Base-by-base conservation (phyloP, 306 rosid genomes). In the Lathyrus aphaca region DNA sequence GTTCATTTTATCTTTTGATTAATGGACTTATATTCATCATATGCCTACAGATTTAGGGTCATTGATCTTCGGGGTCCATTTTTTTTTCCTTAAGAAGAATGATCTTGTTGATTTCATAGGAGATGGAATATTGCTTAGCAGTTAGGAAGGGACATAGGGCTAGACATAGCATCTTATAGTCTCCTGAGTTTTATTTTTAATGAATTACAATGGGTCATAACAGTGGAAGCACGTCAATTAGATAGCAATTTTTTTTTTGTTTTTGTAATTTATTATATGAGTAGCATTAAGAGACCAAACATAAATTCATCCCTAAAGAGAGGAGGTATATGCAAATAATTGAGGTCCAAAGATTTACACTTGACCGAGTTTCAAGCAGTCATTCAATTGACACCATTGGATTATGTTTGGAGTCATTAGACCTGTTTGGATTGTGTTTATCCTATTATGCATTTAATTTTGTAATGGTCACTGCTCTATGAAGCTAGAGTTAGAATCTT, bases 361-460 rank as follows among this genome's bases (percentile, higher is more conserved):
- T n/a, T 8, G 25, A 32, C 10, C 12, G 39, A 32, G 76, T 29
- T 10, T 66, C 11, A 11, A 43, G 48, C 27, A 12, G 10, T 32
- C 63, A 64, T 57, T 30, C 23, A 30, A 9, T 17, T 35, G 65
- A 10, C n/a, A 15, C 25, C 10, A 23, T 35, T 30, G 32, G 25
- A 64, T 66, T 17, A 45, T 23, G 9, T 62, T 32, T 66, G 13
- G 30, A 65, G 38, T 48, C 21, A 37, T 67, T 38, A 42, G 19
- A 48, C 25, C 23, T 10, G 27, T 14, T 12, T 14, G 27, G 44
- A 51, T 50, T 43, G 39, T 62, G 44, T 23, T 44, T 60, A 61
- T 29, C 32, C 27, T 53, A 37, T 21, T 57, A 25, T 54, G 68
- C 37, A 37, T 45, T 21, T 10, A 65, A 69, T 32, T 79, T 73